phyloP scores from a whole-genome alignment of 176 grass and related monocot genomes.

The Oryza glaberrima region DNA sequence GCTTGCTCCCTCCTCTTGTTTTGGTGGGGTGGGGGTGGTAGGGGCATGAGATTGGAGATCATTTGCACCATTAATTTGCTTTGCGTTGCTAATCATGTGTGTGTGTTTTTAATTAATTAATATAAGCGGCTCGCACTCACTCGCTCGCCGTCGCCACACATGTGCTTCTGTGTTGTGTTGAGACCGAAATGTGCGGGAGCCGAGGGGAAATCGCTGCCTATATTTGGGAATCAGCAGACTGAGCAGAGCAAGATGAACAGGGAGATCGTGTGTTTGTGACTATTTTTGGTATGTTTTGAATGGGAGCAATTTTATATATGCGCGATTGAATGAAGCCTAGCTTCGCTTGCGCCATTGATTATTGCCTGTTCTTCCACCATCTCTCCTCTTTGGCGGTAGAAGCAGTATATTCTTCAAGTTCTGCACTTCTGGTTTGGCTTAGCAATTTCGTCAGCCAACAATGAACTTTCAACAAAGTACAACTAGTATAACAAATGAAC shows the following conservation, averaged over 20 bases:
- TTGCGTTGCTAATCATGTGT: constrained; percentile 34
- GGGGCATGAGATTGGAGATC: constrained; percentile 34
- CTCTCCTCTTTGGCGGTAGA: neutral
- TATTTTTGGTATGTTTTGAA: neutral
- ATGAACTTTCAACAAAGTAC: neutral
- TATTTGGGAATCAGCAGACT: constrained; percentile 6
- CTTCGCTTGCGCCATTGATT: neutral
- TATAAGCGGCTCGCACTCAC: neutral
- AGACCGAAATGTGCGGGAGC: constrained; percentile 2
- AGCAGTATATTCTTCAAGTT: neutral
- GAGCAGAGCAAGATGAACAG: neutral
- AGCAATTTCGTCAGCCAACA: neutral
- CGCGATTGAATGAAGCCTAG: neutral
- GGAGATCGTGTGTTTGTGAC: neutral
- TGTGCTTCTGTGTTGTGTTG: neutral
- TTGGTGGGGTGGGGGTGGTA: constrained; percentile 46
- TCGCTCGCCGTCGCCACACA: neutral
- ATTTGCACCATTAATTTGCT: constrained; percentile 32
- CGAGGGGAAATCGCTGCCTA: neutral
- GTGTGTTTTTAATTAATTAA: constrained; percentile 4
- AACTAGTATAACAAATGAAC: neutral
- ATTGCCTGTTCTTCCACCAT: neutral
- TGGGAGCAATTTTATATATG: neutral
- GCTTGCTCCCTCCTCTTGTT: constrained; percentile 59
- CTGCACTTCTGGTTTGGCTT: neutral